Base-by-base conservation (phyloP, 495 filamentous ascomycete genomes). In the Acidomyces sp. region DNA sequence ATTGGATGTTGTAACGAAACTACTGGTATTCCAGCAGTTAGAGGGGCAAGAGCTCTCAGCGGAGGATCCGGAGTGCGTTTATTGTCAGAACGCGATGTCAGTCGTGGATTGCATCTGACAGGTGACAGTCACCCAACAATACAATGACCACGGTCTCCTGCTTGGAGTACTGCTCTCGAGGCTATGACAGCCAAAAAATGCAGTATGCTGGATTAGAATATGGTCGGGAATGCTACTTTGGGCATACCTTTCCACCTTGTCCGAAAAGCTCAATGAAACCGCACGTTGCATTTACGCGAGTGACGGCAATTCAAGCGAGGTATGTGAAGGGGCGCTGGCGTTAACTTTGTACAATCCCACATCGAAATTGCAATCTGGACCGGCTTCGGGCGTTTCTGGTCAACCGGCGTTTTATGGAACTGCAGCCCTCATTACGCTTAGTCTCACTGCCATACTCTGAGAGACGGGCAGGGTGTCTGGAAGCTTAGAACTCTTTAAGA, bases 1-100 rank as follows among this genome's bases (percentile, higher is more conserved):
- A 33, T 47, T 3, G 58, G 58, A 17, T 62, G 58, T 34, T 62
- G 55, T 43, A 59, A 60, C 28, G 58, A 60, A 25, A 62, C 58
- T 10, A 49, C 45, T 11, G 43, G 45, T 24, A 22, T 46, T 24
- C 9, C 25, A 1, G 33, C 29, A 10, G 34, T 30, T 9, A 39
- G 40, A 5, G 23, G 43, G 4, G 48, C 34, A 13, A 36, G 48
- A 20, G 55, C 57, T 15, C 33, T 60, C 35, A 23, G 21, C 2
- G 50, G 36, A 7, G 55, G 53, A 17, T 51, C 30, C 13, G 32
- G 41, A 33, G 55, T 60, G 30, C 15, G 34, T 43, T 12, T 25
- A 12, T 34, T n/a, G n/a, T 23, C 33, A 13, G 33, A 29, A 9
- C 16, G 17, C n/a, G n/a, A n/a, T n/a, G n/a, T n/a, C n/a, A n/a